Evolutionary conservation across 1,284 basidiomycete genomes (phyloP).

Genomic region (Sphaerobolus stellatus): DNA sequence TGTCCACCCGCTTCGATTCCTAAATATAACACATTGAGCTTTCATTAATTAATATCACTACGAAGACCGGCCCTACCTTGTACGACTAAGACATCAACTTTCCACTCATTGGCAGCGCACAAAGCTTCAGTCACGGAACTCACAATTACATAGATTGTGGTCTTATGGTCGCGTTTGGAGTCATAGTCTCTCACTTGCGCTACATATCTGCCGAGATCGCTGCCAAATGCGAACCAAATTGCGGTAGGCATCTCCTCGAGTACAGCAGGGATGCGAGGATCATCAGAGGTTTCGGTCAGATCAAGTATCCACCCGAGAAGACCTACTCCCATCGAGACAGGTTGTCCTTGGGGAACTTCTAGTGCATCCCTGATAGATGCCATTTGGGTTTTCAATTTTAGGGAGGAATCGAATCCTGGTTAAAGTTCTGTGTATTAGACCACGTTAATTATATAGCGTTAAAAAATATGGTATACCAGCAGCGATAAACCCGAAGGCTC

Average conservation of each 20-base stretch:
- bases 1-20: slow-evolving; percentile 77
- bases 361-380: slow-evolving; percentile 19
- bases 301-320: slow-evolving; percentile 36
- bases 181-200: slow-evolving; percentile 29
- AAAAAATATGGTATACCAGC: slow-evolving; percentile 22
- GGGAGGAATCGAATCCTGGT: slow-evolving; percentile 20
- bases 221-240: slow-evolving; percentile 35
- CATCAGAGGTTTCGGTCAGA: slow-evolving; percentile 26
- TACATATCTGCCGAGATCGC: slow-evolving; percentile 32
- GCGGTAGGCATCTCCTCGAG: slow-evolving; percentile 29
- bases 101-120: slow-evolving; percentile 56
- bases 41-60: slow-evolving; percentile 7
- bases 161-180: slow-evolving; percentile 33
- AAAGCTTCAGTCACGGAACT: slow-evolving; percentile 56
- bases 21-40: too few species aligned
- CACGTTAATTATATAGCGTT: background rate
- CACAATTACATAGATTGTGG: slow-evolving; percentile 62
- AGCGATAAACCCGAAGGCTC: slow-evolving; percentile 28
- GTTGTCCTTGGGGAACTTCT: slow-evolving; percentile 14
- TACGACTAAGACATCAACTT: slow-evolving; percentile 68
- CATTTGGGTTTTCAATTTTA: slow-evolving; percentile 15
- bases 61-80: slow-evolving; percentile 51
- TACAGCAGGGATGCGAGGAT: slow-evolving; percentile 27
- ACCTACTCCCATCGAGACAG: slow-evolving; percentile 31
- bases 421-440: background rate